These are phyloP conservation scores for Cordyceps fumosorosea DNA, from an alignment of 2,329 filamentous ascomycete genomes.

Conservation along the genomic window DNA sequence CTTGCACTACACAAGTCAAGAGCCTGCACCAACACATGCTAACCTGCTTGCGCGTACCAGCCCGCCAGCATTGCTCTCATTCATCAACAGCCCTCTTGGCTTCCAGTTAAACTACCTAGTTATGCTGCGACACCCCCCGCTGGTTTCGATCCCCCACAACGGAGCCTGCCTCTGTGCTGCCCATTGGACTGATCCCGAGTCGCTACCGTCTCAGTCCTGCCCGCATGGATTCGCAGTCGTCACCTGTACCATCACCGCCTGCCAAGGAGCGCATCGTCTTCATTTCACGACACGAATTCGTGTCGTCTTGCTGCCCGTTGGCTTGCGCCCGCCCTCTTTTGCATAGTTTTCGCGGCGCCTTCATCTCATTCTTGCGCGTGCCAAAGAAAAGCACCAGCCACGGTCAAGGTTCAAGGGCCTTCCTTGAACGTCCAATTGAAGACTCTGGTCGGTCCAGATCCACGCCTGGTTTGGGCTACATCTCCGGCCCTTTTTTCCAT, in stretches of 20 bases:
- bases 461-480: conserved; percentile 6
- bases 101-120: neutral
- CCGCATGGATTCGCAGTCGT: neutral
- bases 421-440: neutral
- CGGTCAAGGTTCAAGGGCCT: neutral
- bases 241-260: neutral
- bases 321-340: neutral
- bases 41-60: neutral
- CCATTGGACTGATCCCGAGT: conserved; percentile 5
- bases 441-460: neutral
- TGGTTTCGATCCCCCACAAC: conserved; percentile 14
- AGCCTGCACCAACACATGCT: conserved; percentile 11
- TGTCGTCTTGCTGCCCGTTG: neutral
- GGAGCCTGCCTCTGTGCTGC: conserved; percentile 1
- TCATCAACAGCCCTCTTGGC: neutral
- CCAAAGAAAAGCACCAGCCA: neutral
- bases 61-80: neutral
- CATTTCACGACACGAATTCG: conserved; percentile 8
- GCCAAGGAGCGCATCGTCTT: conserved; percentile 3
- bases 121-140: conserved; percentile 6
- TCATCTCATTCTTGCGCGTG: neutral
- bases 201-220: conserved; percentile 8
- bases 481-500: conserved; percentile 1
- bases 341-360: neutral
- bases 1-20: neutral